Conservation (phyloP, 2,329 filamentous ascomycete genomes). For the Neonectria sp. region DNA sequence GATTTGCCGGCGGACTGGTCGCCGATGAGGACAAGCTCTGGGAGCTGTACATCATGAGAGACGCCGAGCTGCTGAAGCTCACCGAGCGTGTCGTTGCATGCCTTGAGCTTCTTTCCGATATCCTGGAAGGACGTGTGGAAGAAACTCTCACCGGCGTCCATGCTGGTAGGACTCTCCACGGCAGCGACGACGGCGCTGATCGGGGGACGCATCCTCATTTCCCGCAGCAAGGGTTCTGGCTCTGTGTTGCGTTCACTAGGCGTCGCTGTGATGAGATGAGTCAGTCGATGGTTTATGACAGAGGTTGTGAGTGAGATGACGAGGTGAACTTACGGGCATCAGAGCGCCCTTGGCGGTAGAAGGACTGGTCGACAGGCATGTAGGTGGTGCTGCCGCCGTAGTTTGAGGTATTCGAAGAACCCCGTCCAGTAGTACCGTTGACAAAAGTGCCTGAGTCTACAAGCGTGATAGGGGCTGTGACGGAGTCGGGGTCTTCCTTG, state of each 20-base stretch:
- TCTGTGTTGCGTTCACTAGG: conserved; percentile 55
- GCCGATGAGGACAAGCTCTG: conserved; percentile 86
- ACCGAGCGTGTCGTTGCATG: conserved; percentile 76
- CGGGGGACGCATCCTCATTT: conserved; percentile 51
- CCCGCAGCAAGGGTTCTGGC: conserved; percentile 56
- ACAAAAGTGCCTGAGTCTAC: conserved; percentile 32
- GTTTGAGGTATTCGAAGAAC: conserved; percentile 38
- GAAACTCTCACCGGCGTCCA: conserved; percentile 54
- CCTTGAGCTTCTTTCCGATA: conserved; percentile 75
- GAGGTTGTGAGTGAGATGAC: not conserved
- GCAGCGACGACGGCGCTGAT: conserved; percentile 30
- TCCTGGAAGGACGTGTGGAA: conserved; percentile 62
- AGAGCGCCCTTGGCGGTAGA: conserved; percentile 51
- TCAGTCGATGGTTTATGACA: conserved; percentile 23
- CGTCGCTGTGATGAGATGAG: conserved; percentile 48
- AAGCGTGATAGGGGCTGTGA: conserved; percentile 26
- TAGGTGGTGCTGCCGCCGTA: conserved; percentile 36
- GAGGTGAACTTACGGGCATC: conserved; percentile 55
- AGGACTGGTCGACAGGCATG: conserved; percentile 40
- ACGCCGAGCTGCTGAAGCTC: conserved; percentile 82
- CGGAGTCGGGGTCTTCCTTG: conserved; percentile 47
- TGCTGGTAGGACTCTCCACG: conserved; percentile 42
- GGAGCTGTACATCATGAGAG: conserved; percentile 78
- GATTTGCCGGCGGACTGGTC: conserved; percentile 91
- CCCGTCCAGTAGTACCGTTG: conserved; percentile 24